phyloP scores from a whole-genome alignment of 495 filamentous ascomycete species.

The Podospora pseudopauciseta region DNA sequence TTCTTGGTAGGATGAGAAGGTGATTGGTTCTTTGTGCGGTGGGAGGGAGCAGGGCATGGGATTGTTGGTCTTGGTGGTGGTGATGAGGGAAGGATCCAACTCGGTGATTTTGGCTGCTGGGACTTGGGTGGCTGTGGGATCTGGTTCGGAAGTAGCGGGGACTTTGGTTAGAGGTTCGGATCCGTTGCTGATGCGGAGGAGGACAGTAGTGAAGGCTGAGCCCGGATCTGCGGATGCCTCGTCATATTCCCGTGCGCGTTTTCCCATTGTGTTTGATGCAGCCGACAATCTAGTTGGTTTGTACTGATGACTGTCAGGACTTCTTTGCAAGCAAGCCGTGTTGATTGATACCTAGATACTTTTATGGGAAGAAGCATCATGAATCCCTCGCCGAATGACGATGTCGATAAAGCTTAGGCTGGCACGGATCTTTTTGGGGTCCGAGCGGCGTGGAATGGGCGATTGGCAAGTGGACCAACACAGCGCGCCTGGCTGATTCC shows the following conservation, averaged over 20 bases:
- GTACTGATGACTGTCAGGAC: neutral
- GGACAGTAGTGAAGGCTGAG: neutral
- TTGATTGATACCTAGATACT: neutral
- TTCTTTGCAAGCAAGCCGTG: no score
- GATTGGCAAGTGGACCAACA: neutral
- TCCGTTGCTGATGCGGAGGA: neutral
- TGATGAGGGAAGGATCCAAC: conserved; percentile 34
- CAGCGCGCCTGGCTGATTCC: neutral
- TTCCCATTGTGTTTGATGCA: neutral
- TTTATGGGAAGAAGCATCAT: neutral
- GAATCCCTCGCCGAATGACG: neutral
- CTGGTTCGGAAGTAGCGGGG: neutral
- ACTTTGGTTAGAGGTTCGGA: neutral
- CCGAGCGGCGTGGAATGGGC: neutral
- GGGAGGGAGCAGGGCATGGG: conserved; percentile 77
- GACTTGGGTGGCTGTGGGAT: conserved; percentile 11
- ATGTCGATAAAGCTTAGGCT: neutral
- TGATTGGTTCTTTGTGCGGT: conserved; percentile 64
- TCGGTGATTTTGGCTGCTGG: conserved; percentile 43
- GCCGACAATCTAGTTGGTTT: neutral
- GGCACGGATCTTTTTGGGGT: neutral
- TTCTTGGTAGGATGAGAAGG: conserved; percentile 71
- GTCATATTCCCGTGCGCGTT: conserved; percentile 22
- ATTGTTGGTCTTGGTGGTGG: conserved; percentile 16
- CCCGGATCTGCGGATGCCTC: conserved; percentile 31